Conservation (phyloP, 306 rosid genomes). For the Sicyos edulis region DNA sequence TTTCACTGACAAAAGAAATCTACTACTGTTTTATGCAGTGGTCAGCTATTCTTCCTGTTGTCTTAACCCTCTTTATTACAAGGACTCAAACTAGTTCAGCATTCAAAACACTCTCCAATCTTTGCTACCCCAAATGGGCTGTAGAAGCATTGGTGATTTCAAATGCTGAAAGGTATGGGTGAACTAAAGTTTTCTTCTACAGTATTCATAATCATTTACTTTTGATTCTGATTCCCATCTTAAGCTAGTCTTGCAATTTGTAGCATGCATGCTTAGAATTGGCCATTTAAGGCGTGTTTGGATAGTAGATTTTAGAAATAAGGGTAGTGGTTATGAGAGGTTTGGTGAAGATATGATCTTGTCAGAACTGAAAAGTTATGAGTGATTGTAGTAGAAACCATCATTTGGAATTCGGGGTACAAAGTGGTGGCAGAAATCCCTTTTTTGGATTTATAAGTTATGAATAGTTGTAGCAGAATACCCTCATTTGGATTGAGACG, state of each 20-base stretch:
- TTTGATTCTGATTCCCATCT: background rate
- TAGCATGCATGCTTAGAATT: background rate
- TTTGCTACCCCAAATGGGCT: constrained; percentile 94
- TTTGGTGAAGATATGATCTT: too few species aligned
- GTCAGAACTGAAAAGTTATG: too few species aligned
- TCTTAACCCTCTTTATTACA: constrained; percentile 76
- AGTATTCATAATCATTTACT: background rate
- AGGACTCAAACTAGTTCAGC: constrained; percentile 42
- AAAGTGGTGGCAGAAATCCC: too few species aligned
- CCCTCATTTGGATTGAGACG: too few species aligned
- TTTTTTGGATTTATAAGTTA: too few species aligned
- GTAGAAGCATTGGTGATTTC: constrained; percentile 73
- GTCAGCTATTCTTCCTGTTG: constrained; percentile 94
- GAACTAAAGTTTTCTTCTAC: background rate
- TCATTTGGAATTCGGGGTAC: too few species aligned
- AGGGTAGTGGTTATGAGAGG: too few species aligned
- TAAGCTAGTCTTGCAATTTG: background rate
- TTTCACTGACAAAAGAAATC: constrained; percentile 22
- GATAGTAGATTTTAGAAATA: too few species aligned
- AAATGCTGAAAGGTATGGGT: constrained; percentile 78
- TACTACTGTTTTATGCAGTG: constrained; percentile 47
- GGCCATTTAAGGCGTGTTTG: too few species aligned
- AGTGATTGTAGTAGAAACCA: too few species aligned
- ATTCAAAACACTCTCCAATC: constrained; percentile 50
- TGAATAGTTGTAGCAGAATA: too few species aligned